Conservation (phyloP, 148 eudicot species). For the Amaranthus hypochondriacus region DNA sequence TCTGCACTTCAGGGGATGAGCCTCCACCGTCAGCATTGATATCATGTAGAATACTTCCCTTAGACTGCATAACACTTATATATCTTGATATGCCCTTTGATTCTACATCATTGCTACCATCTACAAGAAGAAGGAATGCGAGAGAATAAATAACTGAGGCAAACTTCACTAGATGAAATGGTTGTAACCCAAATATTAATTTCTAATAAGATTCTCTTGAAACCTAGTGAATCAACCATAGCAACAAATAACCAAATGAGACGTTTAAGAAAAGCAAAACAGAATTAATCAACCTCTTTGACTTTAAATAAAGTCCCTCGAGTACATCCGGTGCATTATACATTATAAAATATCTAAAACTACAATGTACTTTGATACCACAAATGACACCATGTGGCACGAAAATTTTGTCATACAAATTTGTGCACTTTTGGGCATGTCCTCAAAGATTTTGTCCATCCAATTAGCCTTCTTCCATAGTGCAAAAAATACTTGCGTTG, state of each 20-base stretch:
- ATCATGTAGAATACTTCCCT: slow-evolving; percentile 22
- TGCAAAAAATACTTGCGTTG: too few relatives aligned
- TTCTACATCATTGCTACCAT: slow-evolving; percentile 36
- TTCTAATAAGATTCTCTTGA: slow-evolving; percentile 15
- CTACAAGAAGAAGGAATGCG: slow-evolving; percentile 46
- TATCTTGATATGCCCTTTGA: slow-evolving; percentile 25
- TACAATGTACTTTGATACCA: neutral
- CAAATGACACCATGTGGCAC: neutral
- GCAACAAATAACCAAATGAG: neutral
- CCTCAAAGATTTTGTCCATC: neutral
- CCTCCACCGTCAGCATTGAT: slow-evolving; percentile 13
- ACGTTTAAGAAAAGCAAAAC: neutral
- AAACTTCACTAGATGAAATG: slow-evolving; percentile 18
- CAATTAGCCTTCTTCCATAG: too few relatives aligned
- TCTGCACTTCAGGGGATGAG: slow-evolving; percentile 20
- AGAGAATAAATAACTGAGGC: slow-evolving; percentile 26
- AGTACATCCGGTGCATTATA: neutral
- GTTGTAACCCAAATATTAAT: slow-evolving; percentile 16
- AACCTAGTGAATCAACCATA: slow-evolving; percentile 2
- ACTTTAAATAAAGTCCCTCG: neutral
- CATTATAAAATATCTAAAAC: neutral
- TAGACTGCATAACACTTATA: slow-evolving; percentile 24
- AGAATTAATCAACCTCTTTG: neutral
- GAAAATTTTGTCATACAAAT: neutral
- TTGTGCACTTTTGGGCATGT: neutral